Evolutionary conservation across 2,329 filamentous ascomycete species (phyloP), one percentile per base, ranked within the genome.

Genomic region (Xylogone sp.): DNA sequence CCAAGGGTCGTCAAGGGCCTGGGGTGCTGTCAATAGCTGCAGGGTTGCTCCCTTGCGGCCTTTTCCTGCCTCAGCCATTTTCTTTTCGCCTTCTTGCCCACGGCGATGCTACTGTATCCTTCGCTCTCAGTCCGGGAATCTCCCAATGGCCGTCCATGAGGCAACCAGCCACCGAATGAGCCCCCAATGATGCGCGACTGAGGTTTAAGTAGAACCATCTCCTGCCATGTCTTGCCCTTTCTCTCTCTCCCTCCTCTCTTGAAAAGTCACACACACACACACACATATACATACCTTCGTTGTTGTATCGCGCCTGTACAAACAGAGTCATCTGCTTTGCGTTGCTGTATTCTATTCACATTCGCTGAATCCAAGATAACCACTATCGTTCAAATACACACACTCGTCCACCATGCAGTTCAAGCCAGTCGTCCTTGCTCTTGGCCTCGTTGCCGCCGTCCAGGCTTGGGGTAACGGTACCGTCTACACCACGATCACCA

Each of bases 401-500:
- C 34, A 39, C 34, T 39, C 13, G 34, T 39, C 8, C 34, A 39
- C n/a, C 10, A 39, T 39, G 34, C 34, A 39, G 34, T 39, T 39
- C 34, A 16, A 13, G 10, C 34, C 10, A 39, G 34, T 51, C 21
- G 7, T 47, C 45, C 29, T 43, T 19, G 53, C 46, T 44, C 49
- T 48, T 8, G 50, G 34, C 45, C 53, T 49, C 34, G 50, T 44
- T 46, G 29, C 49, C 45, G 48, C 31, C 24, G 45, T 39, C 34
- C 34, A 39, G 34, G 34, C 34, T 4, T 39, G 34, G 34, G 24
- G 18, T 24, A 42, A 50, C 21, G 18, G 19, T 39, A 39, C 51
- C 39, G 43, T 9, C 6, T 48, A 42, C 19, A 49, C 21, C 9
- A 56, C 54, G 12, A 51, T 53, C 45, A 56, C 54, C 39, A 53